phyloP scores from a whole-genome alignment of 306 rosid genomes.

The Rosa lucieae region DNA sequence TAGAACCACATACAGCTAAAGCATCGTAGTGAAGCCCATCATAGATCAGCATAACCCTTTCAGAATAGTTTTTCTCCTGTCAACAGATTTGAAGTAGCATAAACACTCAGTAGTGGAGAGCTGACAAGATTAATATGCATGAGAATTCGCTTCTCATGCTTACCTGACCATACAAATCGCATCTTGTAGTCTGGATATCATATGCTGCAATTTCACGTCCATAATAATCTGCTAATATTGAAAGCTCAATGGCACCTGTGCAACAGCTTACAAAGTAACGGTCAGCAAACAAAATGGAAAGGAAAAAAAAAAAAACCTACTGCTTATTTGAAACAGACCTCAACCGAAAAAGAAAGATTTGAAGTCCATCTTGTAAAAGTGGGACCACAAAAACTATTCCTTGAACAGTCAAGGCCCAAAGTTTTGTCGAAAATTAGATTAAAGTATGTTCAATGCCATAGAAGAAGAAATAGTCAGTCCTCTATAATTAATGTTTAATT shows the following conservation, averaged over 20 bases:
- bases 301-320: not conserved
- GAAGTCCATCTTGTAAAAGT: not conserved
- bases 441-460: not conserved
- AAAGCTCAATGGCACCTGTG: constrained; percentile 93
- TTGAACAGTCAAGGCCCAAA: not conserved
- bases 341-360: not conserved
- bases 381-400: not conserved
- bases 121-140: constrained; percentile 19
- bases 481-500: not conserved
- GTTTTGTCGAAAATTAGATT: not conserved
- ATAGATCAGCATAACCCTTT: constrained; percentile 83
- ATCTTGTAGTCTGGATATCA: constrained; percentile 89
- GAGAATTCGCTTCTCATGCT: constrained; percentile 28
- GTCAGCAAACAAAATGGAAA: constrained; percentile 22
- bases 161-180: constrained; percentile 98
- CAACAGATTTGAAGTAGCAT: constrained; percentile 23
- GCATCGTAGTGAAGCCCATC: constrained; percentile 98
- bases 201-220: constrained; percentile 93
- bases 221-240: constrained; percentile 83
- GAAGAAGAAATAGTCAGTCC: not conserved
- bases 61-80: constrained; percentile 72
- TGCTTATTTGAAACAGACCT: not conserved
- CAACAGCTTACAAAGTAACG: constrained; percentile 22
- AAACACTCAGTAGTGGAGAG: constrained; percentile 30
- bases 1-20: constrained; percentile 63